Evolutionary conservation across 305 asterid species (phyloP).

Genomic region (Fraxinus platypoda): DNA sequence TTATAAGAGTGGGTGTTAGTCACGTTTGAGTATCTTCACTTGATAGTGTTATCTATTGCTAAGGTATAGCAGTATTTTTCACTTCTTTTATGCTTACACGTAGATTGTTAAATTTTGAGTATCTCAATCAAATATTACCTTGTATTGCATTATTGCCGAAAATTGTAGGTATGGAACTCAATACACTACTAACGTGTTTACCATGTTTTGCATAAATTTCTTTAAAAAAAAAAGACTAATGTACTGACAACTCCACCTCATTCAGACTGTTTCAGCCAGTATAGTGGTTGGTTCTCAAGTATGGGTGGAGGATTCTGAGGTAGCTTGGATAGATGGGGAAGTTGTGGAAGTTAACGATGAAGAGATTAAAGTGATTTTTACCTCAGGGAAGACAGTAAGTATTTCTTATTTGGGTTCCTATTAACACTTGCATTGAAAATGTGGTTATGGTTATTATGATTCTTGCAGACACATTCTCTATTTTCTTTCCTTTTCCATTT

Average conservation of each 20-base stretch:
- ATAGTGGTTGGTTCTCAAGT: constrained; percentile 85
- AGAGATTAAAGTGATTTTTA: constrained; percentile 57
- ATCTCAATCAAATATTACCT: neutral
- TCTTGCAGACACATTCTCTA: neutral
- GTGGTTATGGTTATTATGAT: neutral
- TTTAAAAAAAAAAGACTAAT: constrained; percentile 4
- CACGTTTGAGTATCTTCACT: neutral
- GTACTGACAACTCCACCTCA: constrained; percentile 16
- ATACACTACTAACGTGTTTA: neutral
- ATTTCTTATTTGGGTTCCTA: neutral
- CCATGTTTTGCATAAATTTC: neutral
- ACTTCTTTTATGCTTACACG: constrained; percentile 1
- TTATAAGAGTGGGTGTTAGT: neutral
- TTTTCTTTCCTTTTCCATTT: neutral
- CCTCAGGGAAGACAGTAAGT: constrained; percentile 77
- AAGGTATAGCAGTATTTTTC: neutral
- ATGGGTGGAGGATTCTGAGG: constrained; percentile 92
- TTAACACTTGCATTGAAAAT: neutral
- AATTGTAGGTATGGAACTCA: neutral
- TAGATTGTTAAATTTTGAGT: constrained; percentile 15
- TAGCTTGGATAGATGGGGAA: constrained; percentile 89
- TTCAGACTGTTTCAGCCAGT: constrained; percentile 65
- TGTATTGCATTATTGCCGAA: neutral
- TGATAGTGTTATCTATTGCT: neutral
- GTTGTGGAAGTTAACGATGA: constrained; percentile 64